Conservation (phyloP, 352 stramenopile genomes). For the Phytophthora lateralis region DNA sequence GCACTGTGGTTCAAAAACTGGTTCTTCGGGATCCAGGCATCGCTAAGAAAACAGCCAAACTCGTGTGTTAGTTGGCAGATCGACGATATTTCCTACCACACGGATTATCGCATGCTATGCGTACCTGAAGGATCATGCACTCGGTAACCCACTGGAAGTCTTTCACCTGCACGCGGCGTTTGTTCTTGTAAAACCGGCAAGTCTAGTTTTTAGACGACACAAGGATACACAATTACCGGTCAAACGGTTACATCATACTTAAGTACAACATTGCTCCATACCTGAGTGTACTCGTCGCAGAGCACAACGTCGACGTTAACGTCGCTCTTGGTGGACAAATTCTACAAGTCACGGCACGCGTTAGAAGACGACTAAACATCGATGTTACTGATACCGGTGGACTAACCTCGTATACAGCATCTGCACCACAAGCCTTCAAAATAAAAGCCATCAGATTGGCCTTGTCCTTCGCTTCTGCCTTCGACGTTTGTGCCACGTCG, state of each 20-base stretch:
- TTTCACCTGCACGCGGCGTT: slow-evolving; percentile 48
- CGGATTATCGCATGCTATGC: not conserved
- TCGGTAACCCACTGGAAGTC: slow-evolving; percentile 84
- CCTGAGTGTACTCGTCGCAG: slow-evolving; percentile 73
- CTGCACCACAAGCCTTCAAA: slow-evolving; percentile 65
- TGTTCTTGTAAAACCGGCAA: slow-evolving; percentile 57
- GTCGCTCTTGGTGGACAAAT: slow-evolving; percentile 45
- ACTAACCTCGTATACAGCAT: slow-evolving; percentile 60
- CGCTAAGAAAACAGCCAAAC: slow-evolving; percentile 32
- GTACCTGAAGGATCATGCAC: slow-evolving; percentile 82
- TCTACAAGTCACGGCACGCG: slow-evolving; percentile 30
- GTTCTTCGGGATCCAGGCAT: slow-evolving; percentile 46
- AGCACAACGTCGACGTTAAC: slow-evolving; percentile 65
- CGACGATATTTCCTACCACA: not conserved
- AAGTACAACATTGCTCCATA: slow-evolving; percentile 28
- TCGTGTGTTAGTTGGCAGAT: not conserved
- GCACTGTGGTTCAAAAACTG: slow-evolving; percentile 50
- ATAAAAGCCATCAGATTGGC: slow-evolving; percentile 58
- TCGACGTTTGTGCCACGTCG: slow-evolving; percentile 42
- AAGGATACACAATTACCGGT: not conserved
- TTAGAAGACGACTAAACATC: not conserved
- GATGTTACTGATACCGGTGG: not conserved
- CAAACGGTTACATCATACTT: not conserved
- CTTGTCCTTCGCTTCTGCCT: slow-evolving; percentile 48
- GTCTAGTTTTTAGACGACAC: slow-evolving; percentile 30